Evolutionary conservation across 768 basidiomycete genomes (phyloP).

Genomic region (Fibroporia radiculosa): DNA sequence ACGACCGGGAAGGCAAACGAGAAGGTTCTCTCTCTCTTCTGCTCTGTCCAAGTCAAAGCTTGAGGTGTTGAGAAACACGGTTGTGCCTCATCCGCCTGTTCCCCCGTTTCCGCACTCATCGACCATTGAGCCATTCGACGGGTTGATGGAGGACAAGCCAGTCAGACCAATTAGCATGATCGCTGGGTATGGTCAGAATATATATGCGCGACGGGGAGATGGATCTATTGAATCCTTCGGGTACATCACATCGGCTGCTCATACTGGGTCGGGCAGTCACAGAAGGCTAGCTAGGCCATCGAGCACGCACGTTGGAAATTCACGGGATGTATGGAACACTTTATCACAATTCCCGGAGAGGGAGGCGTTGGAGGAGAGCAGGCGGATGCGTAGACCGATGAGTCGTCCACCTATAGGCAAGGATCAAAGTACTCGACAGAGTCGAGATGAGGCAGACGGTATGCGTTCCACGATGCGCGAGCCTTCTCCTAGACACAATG

Average conservation of each 20-base stretch:
- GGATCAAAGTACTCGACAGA: background rate
- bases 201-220: background rate
- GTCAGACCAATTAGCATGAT: background rate
- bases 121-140: background rate
- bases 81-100: constrained; percentile 18
- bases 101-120: constrained; percentile 5
- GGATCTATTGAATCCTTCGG: background rate
- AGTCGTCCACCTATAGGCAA: background rate
- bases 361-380: background rate
- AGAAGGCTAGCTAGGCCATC: background rate
- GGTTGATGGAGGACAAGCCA: background rate
- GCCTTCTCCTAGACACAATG: background rate
- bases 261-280: background rate
- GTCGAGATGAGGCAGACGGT: background rate
- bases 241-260: background rate
- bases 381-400: background rate
- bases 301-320: background rate
- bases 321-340: too few relatives aligned
- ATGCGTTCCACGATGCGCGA: background rate
- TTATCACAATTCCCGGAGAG: background rate
- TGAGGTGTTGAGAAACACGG: constrained; percentile 12
- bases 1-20: constrained; percentile 1
- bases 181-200: constrained; percentile 3
- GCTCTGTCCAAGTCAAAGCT: constrained; percentile 14
- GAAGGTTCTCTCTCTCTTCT: constrained; percentile 17